Evolutionary conservation across 768 basidiomycete genomes (phyloP).

Genomic region (Glaciozyma antarctica): DNA sequence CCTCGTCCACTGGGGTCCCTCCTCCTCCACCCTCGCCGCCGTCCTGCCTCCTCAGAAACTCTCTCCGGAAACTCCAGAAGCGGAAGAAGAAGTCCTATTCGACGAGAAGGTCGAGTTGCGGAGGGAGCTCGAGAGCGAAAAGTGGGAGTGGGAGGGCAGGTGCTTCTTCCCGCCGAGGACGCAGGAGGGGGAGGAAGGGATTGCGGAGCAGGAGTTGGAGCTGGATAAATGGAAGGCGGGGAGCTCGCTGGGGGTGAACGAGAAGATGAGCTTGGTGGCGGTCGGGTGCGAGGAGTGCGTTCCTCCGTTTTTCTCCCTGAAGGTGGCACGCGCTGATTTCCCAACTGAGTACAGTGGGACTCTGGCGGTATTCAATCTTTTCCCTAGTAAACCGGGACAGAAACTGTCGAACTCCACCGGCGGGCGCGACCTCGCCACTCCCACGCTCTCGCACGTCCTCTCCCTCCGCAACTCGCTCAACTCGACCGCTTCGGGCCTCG

Average conservation of each 20-base stretch:
- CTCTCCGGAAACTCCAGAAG: neutral
- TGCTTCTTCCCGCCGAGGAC: conserved; percentile 19
- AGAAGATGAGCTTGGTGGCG: conserved; percentile 18
- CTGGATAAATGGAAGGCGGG: conserved; percentile 20
- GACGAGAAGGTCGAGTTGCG: conserved; percentile 4
- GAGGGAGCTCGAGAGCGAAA: neutral
- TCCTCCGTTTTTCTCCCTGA: neutral
- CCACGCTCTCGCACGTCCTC: conserved; percentile 28
- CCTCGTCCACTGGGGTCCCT: conserved; percentile 23
- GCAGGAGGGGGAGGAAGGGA: neutral
- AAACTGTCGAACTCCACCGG: neutral
- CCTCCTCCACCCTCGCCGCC: neutral
- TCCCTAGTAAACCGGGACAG: neutral
- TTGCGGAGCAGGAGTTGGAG: conserved; percentile 9
- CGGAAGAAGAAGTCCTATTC: neutral
- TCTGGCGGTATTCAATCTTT: conserved; percentile 20
- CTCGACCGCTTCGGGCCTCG: conserved; percentile 27
- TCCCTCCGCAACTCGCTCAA: conserved; percentile 29
- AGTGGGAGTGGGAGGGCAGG: conserved; percentile 13
- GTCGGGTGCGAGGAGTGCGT: conserved; percentile 27
- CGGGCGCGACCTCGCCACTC: neutral
- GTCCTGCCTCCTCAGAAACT: neutral
- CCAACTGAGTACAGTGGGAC: conserved; percentile 9
- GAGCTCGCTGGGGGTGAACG: conserved; percentile 6
- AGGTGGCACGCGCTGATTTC: neutral